Evolutionary conservation across 2,329 filamentous ascomycete species (phyloP), one percentile per base, ranked within the genome.

Genomic region (Xylaria sp.): DNA sequence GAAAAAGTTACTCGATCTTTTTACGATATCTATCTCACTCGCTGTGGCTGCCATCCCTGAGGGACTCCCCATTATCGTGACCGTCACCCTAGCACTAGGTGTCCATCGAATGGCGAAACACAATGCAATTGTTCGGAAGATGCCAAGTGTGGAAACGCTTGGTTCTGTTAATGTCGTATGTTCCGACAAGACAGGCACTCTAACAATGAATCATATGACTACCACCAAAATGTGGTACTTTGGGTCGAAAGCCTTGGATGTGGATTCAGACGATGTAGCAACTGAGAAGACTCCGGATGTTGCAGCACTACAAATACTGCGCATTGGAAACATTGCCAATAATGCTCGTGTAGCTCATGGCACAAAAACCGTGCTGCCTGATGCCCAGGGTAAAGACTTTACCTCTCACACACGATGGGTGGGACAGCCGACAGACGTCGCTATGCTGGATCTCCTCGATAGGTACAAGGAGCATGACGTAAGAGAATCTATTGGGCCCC

Each of bases 121-220:
- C 75, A 93, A 97, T 78, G 96, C 96, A 8, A 99, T 99, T 78
- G 95, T 99, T 68, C 92, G 96, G 73, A 91, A 93, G 77, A 91
- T 99, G 81, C 97, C 97, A 24, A 98, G 96, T 80, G 97, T 99
- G 8, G 96, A 99, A 79, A 99, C 96, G 0, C 83, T 99, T 4
- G 97, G 97, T 8, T 98, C 94, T n/a, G 96, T 99, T 67, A 99
- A 98, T 76, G 94, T 99, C n/a, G 93, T 99, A 6, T 99, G 97
- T 83, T 98, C 94, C 73, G 96, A 99, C 84, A 99, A 99, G 83
- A 99, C 96, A 51, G 90, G 95, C 36, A 99, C 96, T 1, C 83
- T 99, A 69, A 99, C 96, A 0, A 94, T 94, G 78, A 99, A 98
- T 78, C 96, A 99, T 78, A 98, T 99, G 96, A 97, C 96, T 0